Conservation (phyloP, 495 filamentous ascomycete genomes). For the Hyaloscypha hepaticicola region DNA sequence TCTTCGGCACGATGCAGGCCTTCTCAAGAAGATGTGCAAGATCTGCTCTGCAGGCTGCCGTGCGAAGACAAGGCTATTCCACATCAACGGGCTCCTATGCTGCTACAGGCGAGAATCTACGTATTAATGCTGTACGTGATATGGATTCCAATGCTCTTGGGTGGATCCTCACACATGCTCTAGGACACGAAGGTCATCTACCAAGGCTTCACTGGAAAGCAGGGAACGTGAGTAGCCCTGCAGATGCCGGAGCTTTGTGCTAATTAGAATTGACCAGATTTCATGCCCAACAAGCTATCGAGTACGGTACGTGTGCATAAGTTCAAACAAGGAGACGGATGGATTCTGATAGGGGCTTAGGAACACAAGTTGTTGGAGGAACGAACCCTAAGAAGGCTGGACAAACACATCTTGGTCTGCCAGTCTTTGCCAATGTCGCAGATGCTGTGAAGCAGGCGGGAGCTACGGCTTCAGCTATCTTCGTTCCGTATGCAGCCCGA, state of each 20-base stretch:
- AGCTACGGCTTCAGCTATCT: slow-evolving; percentile 90
- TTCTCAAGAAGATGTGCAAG: slow-evolving; percentile 27
- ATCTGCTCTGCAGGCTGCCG: slow-evolving; percentile 30
- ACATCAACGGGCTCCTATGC: slow-evolving; percentile 62
- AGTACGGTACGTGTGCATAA: slow-evolving; percentile 70
- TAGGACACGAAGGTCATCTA: slow-evolving; percentile 90
- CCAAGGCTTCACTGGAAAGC: slow-evolving; percentile 98
- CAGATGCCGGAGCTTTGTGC: slow-evolving; percentile 16
- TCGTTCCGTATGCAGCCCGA: slow-evolving; percentile 71
- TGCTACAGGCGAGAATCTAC: slow-evolving; percentile 82
- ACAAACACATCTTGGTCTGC: slow-evolving; percentile 79
- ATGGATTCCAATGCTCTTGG: too few species aligned
- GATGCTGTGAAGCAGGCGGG: slow-evolving; percentile 92
- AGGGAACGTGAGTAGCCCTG: slow-evolving; percentile 81
- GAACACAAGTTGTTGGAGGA: slow-evolving; percentile 95
- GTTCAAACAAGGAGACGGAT: slow-evolving; percentile 26
- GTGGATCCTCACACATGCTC: too few species aligned
- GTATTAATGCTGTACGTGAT: too few species aligned
- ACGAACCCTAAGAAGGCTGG: slow-evolving; percentile 99
- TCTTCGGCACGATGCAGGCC: slow-evolving; percentile 36
- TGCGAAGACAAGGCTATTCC: slow-evolving; percentile 34
- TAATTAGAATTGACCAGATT: slow-evolving; percentile 58
- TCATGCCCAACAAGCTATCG: slow-evolving; percentile 96
- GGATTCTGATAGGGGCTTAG: slow-evolving; percentile 43
- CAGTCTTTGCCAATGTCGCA: slow-evolving; percentile 86